Base-by-base conservation (phyloP, 129 eudicot genomes). In the Centaurea solstitialis region DNA sequence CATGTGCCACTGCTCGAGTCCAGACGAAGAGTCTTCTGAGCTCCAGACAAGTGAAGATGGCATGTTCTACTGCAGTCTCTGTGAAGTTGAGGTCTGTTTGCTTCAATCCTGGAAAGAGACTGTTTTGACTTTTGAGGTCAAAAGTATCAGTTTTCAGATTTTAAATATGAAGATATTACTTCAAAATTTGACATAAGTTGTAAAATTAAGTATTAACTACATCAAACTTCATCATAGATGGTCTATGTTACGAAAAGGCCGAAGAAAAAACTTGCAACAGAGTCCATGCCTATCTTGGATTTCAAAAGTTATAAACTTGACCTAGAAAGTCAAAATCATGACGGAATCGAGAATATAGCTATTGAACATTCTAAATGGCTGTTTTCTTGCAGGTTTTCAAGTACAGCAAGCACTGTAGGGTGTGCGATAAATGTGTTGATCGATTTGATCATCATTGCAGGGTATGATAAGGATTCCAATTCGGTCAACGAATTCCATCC, bases 381-480 rank as follows among this genome's bases (percentile, higher is more conserved):
- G 43, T 37, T 30, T 81, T 57, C 81, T 79, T 84, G 85, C 86
- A 94, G 98, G 99, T 95, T 87, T 95, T 77, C 86, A 95, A 92
- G 93, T 92, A 90, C 87, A 95, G 99, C 91, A 95, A 95, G 83
- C 99, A 95, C 82, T 95, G 99, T 65, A 91, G 99, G 88, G 99
- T 95, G 21, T 95, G 99, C 59, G 99, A 95, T 87, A 95, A 95
- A 89, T 95, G 99, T 39, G 98, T 95, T 11, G 98, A 95, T 76
- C 86, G 81, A 64, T 95, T 95, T 76, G 99, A 95, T 83, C 99
- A 95, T 77, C 99, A 95, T 83, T 95, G 99, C 93, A 86, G 99
- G 98, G 99, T 95, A 90, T 65, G 68, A 71, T 35, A 3, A 3
- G 33, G 28, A 12, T 62, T 39, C 45, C 7, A 12, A 67, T 79